A percentile compares a stretch with the other conserved stretches of the same genome.
Evolutionary conservation across 169 alveolate genomes (phyloP).

Genomic region (Plasmodium vinckei): DNA sequence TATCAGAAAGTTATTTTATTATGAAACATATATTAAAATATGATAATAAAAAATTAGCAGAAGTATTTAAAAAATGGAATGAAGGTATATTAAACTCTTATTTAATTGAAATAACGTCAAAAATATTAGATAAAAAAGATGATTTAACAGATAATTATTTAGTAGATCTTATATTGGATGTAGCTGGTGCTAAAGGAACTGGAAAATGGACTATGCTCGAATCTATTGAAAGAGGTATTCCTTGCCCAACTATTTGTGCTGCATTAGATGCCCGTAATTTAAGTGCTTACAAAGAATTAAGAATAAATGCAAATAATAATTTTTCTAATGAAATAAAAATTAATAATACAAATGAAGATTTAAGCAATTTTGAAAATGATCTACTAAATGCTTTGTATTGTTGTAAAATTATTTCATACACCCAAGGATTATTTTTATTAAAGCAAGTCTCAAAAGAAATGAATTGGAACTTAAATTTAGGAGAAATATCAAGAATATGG

Average conservation of each 20-base stretch:
- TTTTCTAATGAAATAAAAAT: slow-evolving; percentile 24
- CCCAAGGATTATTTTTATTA: slow-evolving; percentile 87
- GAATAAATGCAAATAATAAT: slow-evolving; percentile 38
- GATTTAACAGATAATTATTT: slow-evolving; percentile 79
- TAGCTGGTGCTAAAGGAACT: slow-evolving; percentile 89
- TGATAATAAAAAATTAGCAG: slow-evolving; percentile 60
- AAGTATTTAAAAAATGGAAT: slow-evolving; percentile 77
- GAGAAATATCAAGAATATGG: slow-evolving; percentile 86
- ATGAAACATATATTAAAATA: slow-evolving; percentile 63
- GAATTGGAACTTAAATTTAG: slow-evolving; percentile 83
- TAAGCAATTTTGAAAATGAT: slow-evolving; percentile 70
- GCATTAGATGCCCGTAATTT: slow-evolving; percentile 88
- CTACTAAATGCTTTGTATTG: slow-evolving; percentile 79
- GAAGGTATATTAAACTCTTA: slow-evolving; percentile 82
- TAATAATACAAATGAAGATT: slow-evolving; percentile 18
- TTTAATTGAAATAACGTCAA: slow-evolving; percentile 84
- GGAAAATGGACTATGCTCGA: slow-evolving; percentile 91
- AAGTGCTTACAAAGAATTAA: slow-evolving; percentile 68
- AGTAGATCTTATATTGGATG: slow-evolving; percentile 84
- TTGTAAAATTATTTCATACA: slow-evolving; percentile 84
- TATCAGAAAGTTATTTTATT: slow-evolving; percentile 81
- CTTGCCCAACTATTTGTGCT: slow-evolving; percentile 88
- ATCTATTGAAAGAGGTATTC: slow-evolving; percentile 87
- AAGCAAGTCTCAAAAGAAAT: slow-evolving; percentile 80
- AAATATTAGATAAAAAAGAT: slow-evolving; percentile 83